Percentiles rank a stretch among this genome's conserved stretches.
phyloP scores from a whole-genome alignment of 2,329 filamentous ascomycete genomes.

The Shiraia bambusicola region DNA sequence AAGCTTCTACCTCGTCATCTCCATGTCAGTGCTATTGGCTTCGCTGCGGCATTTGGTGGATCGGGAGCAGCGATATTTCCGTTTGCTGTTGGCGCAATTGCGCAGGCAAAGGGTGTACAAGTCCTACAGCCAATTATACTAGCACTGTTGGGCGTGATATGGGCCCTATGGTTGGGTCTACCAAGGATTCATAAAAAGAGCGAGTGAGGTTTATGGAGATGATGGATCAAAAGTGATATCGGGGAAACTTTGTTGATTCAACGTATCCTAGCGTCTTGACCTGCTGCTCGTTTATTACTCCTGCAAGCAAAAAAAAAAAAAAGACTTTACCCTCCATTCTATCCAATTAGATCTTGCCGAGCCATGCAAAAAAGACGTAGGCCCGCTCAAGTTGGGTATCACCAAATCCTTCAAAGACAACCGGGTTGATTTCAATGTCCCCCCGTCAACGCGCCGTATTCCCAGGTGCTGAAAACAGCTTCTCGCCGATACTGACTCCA shows the following conservation, averaged over 20 bases:
- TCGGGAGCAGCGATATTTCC: slow-evolving; percentile 68
- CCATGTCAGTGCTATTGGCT: slow-evolving; percentile 79
- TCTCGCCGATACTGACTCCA: neutral
- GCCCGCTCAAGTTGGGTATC: no score
- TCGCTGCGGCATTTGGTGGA: slow-evolving; percentile 75
- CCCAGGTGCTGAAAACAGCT: no score
- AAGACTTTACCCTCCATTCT: no score
- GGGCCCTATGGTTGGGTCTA: slow-evolving; percentile 54
- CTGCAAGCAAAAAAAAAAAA: no score
- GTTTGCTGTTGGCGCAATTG: slow-evolving; percentile 68
- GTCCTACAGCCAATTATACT: slow-evolving; percentile 63
- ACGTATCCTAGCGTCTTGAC: no score
- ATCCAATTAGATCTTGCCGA: no score
- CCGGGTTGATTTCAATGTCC: neutral
- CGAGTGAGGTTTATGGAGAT: slow-evolving; percentile 21
- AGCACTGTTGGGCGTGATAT: slow-evolving; percentile 54
- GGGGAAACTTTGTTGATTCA: no score
- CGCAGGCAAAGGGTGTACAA: slow-evolving; percentile 60
- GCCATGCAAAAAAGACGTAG: no score
- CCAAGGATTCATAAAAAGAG: slow-evolving; percentile 50
- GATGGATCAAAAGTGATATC: neutral
- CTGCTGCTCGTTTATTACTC: no score
- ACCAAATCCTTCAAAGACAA: no score
- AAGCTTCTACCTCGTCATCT: slow-evolving; percentile 72
- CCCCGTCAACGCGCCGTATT: neutral